phyloP scores from a whole-genome alignment of 2,329 filamentous ascomycete genomes.

The Helotiales sp. region DNA sequence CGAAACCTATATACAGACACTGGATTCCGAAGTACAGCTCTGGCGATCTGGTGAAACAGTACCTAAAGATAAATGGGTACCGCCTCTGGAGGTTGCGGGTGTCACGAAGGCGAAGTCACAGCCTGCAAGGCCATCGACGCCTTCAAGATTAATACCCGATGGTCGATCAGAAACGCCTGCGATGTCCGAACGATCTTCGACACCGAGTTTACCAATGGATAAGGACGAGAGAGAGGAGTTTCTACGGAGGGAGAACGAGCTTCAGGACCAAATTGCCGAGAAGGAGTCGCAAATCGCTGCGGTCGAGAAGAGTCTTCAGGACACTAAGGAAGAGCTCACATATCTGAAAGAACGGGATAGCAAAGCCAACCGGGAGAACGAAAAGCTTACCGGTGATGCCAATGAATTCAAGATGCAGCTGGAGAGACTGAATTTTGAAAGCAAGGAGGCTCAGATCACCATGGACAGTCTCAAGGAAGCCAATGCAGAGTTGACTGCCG shows the following conservation, averaged over 20 bases:
- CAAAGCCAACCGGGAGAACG: constrained; percentile 85
- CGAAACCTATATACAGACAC: constrained; percentile 77
- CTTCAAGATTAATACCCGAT: constrained; percentile 55
- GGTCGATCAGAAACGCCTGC: constrained; percentile 62
- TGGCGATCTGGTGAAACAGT: constrained; percentile 91
- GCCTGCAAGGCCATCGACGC: constrained; percentile 56
- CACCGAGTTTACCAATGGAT: constrained; percentile 83
- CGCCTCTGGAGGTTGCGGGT: constrained; percentile 58
- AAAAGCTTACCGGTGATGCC: constrained; percentile 78
- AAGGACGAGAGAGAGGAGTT: constrained; percentile 98
- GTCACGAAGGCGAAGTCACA: constrained; percentile 50
- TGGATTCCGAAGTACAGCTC: constrained; percentile 81
- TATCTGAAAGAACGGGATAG: constrained; percentile 84
- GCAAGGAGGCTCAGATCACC: constrained; percentile 94
- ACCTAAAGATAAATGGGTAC: constrained; percentile 85
- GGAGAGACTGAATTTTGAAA: constrained; percentile 92
- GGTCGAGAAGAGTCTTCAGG: constrained; percentile 76
- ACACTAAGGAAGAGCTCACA: constrained; percentile 82
- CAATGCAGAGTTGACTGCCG: constrained; percentile 85
- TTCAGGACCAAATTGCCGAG: constrained; percentile 94
- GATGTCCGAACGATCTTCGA: constrained; percentile 79
- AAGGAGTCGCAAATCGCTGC: constrained; percentile 80
- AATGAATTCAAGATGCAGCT: constrained; percentile 97
- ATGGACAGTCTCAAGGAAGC: constrained; percentile 98
- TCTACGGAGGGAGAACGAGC: constrained; percentile 88